Evolutionary conservation across 805 yeast species (phyloP), one percentile per base, ranked within the genome.

Genomic region (Ogataea wickerhamii): DNA sequence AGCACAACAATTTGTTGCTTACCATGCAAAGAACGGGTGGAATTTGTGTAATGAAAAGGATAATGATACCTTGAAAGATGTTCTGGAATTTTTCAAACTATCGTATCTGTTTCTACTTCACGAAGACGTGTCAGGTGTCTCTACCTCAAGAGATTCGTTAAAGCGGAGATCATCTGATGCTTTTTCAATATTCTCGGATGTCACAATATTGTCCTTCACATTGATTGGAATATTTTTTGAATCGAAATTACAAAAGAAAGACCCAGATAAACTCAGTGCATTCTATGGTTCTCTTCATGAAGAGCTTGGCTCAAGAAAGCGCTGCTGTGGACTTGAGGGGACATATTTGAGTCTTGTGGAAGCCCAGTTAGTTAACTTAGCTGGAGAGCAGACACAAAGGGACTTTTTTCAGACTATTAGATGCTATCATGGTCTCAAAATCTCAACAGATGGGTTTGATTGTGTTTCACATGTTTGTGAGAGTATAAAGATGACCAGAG

Each of bases 371-470:
- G 64, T 76, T 12, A 48, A 63, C 1, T 58, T 74, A 19, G 62
- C 68, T 6, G 56, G 61, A 56, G 36, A 43, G 16, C 70, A 70
- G 4, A 70, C 83, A 2, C 89, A 83, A 32, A 67, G 69, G 6
- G 93, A 87, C 31, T 57, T 91, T 32, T 71, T 87, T 6, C 98
- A 91, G 52, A 70, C 87, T 23, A 61, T 93, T 17, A 70, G 78
- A 45, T 93, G 98, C 56, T 71, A 84, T 7, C 87, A 82, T 51
- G 94, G 87, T 31, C 70, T 86, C 35, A 61, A 67, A 2, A 64
- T 88, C 3, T 65, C 80, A 1, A 67, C 76, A 8, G 87, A 81
- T 11, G 67, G 68, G 13, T 78, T 77, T 44, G 67, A 68, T 2
- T 87, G 93, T 0, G 72, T 67, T 28, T 83, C 87, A 44, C 98